These are phyloP conservation scores for Misopates orontium DNA, from an alignment of 257 asterid species.

Conservation along the genomic window DNA sequence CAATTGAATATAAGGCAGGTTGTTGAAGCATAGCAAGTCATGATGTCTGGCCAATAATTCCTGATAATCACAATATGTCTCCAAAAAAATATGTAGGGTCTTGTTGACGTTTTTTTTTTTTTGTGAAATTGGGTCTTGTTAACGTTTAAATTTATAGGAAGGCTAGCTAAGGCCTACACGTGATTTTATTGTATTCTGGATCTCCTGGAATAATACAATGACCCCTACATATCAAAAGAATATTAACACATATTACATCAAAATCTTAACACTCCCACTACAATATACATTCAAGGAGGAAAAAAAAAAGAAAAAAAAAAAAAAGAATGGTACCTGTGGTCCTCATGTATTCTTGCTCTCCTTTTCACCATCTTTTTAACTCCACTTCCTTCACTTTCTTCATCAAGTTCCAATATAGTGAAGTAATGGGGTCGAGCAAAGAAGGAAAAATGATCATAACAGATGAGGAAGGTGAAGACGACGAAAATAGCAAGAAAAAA, in stretches of 20 bases:
- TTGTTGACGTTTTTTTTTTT: no score
- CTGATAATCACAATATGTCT: no score
- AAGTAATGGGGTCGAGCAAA: slow-evolving; percentile 60
- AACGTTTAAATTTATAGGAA: no score
- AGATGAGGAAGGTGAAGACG: slow-evolving; percentile 61
- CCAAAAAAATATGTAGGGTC: no score
- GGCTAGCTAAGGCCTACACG: no score
- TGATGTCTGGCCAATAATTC: slow-evolving; percentile 13
- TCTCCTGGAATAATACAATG: no score
- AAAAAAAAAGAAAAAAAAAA: no score
- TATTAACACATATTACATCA: slow-evolving; percentile 37
- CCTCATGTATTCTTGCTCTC: slow-evolving; percentile 48
- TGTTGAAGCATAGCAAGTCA: slow-evolving; percentile 24
- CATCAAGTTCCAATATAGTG: slow-evolving; percentile 31
- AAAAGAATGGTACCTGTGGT: slow-evolving; percentile 56
- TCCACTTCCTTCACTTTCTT: slow-evolving; percentile 38
- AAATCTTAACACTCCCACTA: slow-evolving; percentile 36
- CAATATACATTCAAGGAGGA: slow-evolving; percentile 40
- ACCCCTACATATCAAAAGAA: slow-evolving; percentile 3
- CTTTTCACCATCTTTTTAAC: slow-evolving; percentile 37
- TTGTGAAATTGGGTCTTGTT: no score
- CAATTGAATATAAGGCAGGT: slow-evolving; percentile 6
- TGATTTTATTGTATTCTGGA: no score
- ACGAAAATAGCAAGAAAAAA: slow-evolving; percentile 53
- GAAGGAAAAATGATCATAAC: slow-evolving; percentile 53